Percentiles rank a stretch among this genome's conserved stretches.
Conservation (phyloP, 768 basidiomycete genomes). For the Daedaleopsis nitida region DNA sequence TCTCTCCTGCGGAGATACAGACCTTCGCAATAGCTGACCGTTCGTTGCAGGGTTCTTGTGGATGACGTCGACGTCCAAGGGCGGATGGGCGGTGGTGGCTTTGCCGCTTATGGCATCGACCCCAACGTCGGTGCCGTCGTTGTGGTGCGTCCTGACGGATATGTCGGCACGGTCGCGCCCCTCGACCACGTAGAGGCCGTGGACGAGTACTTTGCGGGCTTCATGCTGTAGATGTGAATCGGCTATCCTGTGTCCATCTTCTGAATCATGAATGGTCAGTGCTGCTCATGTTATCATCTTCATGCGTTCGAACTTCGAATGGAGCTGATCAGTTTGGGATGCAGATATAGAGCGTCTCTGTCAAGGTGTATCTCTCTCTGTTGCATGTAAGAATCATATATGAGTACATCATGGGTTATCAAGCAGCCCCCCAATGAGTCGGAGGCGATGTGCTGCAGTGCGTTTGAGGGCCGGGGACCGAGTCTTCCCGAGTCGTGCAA, state of each 20-base stretch:
- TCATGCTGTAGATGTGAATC: constrained; percentile 31
- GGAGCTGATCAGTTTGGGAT: not conserved
- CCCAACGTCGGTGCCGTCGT: constrained; percentile 47
- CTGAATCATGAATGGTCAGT: not conserved
- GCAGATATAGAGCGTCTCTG: not conserved
- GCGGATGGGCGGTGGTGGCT: constrained; percentile 54
- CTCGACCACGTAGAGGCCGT: constrained; percentile 42
- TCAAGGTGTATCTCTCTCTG: not conserved
- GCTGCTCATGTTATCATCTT: not conserved
- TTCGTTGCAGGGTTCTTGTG: constrained; percentile 49
- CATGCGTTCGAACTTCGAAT: too few species aligned
- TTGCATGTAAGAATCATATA: too few species aligned
- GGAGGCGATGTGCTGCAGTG: too few species aligned
- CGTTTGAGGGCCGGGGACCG: too few species aligned
- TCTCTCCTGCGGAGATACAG: too few species aligned
- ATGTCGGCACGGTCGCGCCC: constrained; percentile 58
- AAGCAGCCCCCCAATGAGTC: too few species aligned
- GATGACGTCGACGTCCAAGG: constrained; percentile 55
- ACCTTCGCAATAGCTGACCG: constrained; percentile 1
- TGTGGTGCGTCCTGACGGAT: constrained; percentile 69
- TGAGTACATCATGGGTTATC: too few species aligned
- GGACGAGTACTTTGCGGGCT: constrained; percentile 49
- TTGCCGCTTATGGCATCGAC: constrained; percentile 55
- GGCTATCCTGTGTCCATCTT: not conserved
- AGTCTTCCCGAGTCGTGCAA: too few species aligned